Percentiles rank a stretch among this genome's conserved stretches.
Evolutionary conservation across 306 rosid genomes (phyloP).

Genomic region (Casuarina cunninghamiana): DNA sequence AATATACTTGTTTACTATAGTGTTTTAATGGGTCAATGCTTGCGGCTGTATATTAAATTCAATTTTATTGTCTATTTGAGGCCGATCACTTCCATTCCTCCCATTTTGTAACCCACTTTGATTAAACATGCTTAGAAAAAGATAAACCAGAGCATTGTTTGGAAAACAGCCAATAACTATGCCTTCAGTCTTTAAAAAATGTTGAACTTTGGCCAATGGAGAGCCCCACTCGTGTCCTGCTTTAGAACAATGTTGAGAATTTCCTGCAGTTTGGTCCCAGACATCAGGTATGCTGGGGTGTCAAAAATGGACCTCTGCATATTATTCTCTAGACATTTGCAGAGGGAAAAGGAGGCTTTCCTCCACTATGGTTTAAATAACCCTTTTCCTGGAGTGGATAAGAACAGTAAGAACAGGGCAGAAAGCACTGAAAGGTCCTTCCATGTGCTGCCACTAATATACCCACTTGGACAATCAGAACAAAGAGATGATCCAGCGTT

Average conservation of each 20-base stretch:
- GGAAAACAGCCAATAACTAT: not conserved
- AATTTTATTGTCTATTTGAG: slow-evolving; percentile 21
- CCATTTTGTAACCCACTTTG: slow-evolving; percentile 24
- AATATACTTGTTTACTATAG: slow-evolving; percentile 23
- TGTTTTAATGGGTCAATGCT: slow-evolving; percentile 43
- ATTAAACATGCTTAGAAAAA: slow-evolving; percentile 3
- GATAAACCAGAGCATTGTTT: not conserved
- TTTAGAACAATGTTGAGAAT: not conserved
- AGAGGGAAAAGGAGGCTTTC: not conserved
- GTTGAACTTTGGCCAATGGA: not conserved
- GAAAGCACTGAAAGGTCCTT: slow-evolving; percentile 6
- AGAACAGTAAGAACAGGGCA: slow-evolving; percentile 11
- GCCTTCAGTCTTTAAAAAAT: not conserved
- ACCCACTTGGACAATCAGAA: slow-evolving; percentile 2
- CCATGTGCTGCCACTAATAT: slow-evolving; percentile 36
- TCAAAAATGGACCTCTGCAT: not conserved
- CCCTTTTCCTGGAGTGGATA: slow-evolving; percentile 19
- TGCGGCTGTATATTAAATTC: slow-evolving; percentile 31
- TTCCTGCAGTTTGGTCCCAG: not conserved
- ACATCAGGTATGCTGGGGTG: not conserved
- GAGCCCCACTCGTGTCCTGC: not conserved
- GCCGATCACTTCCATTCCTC: slow-evolving; percentile 23
- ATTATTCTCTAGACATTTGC: too few species aligned
- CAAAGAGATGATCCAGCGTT: not conserved
- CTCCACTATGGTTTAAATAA: slow-evolving; percentile 23